Evolutionary conservation across 768 basidiomycete species (phyloP).

Genomic region (Solioccasus polychromus): DNA sequence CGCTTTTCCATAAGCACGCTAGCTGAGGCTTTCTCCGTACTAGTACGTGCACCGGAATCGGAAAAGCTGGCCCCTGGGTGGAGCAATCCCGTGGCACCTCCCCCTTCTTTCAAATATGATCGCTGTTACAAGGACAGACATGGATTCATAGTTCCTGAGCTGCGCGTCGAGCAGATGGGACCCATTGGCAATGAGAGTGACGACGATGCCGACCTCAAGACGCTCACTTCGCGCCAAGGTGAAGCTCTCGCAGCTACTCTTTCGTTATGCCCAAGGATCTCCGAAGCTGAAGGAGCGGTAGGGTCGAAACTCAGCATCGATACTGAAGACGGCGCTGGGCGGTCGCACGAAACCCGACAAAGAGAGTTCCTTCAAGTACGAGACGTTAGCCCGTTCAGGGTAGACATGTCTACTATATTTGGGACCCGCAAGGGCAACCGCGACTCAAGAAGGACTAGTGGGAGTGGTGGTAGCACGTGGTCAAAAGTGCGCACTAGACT

Average conservation of each 20-base stretch:
- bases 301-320: constrained; percentile 4
- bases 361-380: constrained; percentile 35
- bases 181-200: constrained; percentile 16
- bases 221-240: constrained; percentile 29
- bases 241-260: constrained; percentile 41
- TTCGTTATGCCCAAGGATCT: constrained; percentile 45
- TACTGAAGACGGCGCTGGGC: constrained; percentile 6
- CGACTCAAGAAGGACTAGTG: constrained; percentile 22
- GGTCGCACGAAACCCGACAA: constrained; percentile 3
- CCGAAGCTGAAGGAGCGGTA: constrained; percentile 22
- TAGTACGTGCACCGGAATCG: constrained; percentile 24
- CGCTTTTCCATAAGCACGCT: constrained; percentile 25
- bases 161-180: constrained; percentile 12
- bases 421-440: constrained; percentile 14
- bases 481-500: constrained; percentile 31
- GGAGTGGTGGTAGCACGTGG: constrained; percentile 27
- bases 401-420: constrained; percentile 38
- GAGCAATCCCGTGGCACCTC: constrained; percentile 22
- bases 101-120: constrained; percentile 12
- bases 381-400: constrained; percentile 44
- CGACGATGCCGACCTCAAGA: constrained; percentile 31
- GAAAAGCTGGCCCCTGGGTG: constrained; percentile 35
- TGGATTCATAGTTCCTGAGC: constrained; percentile 22
- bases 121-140: constrained; percentile 3
- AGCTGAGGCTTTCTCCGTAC: constrained; percentile 14